Evolutionary conservation across 2,329 filamentous ascomycete genomes (phyloP), one percentile per base, ranked within the genome.

Genomic region (Trichoderma simmonsii): DNA sequence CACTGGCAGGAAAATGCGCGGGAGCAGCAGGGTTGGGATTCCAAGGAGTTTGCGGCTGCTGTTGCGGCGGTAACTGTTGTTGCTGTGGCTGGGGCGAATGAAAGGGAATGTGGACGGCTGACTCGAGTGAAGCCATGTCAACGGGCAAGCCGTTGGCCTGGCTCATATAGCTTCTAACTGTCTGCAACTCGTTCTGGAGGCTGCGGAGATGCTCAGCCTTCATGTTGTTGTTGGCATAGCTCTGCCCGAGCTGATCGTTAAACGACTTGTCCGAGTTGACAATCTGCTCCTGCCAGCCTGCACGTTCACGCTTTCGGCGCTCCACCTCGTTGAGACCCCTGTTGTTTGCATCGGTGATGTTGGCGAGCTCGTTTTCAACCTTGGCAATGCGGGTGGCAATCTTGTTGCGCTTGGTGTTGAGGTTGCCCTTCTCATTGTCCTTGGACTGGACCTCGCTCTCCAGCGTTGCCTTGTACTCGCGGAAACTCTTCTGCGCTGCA

Each of bases 401-500:
- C 82, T 92, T 92, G 82, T 93, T 93, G 64, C 88, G 87, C 80
- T 93, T 93, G 71, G 89, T 88, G 77, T 90, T 87, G 34, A 91
- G 83, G 74, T 86, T 86, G 24, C 85, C 83, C 76, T 91, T 87
- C 71, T 94, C 92, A 61, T 89, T 86, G 75, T 90, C 88, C 67
- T 92, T 85, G 32, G 84, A 83, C 76, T 89, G 88, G 73, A 92
- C 82, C 71, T 91, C 87, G 74, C 86, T 86, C 73, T 93, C 91
- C 57, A 90, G 83, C 54, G 87, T 84, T 69, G 85, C 81, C 80
- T 92, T 92, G 82, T 87, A 85, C 72, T 84, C 85, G 79, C 88
- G 87, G 73, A 88, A 87, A 3, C 83, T 80, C 72, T 86, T 84
- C 72, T 87, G 83, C 3, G 86, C 86, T 36, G 86, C 82, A 67